These are phyloP conservation scores for Selaginella tamariscina DNA, from an alignment of 75 land plant species.

Conservation along the genomic window DNA sequence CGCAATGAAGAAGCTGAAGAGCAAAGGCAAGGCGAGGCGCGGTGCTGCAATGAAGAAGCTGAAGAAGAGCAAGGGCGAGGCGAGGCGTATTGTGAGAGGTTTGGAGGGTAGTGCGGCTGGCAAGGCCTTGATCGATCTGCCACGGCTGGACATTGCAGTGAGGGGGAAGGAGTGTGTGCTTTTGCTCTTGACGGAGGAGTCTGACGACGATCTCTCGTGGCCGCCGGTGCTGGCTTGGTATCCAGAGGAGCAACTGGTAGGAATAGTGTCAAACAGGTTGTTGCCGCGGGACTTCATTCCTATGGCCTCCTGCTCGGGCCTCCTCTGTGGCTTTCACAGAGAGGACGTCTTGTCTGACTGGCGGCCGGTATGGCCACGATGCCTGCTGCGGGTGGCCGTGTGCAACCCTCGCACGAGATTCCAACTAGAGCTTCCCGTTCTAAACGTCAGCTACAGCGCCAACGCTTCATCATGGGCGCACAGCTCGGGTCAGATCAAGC, in stretches of 20 bases:
- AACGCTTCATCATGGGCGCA: background rate
- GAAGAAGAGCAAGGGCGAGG: background rate
- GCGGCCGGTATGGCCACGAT: background rate
- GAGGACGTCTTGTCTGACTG: slow-evolving; percentile 3
- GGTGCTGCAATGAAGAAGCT: slow-evolving; percentile 3
- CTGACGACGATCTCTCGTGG: slow-evolving; percentile 4
- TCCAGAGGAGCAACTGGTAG: slow-evolving; percentile 3
- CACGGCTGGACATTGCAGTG: slow-evolving; percentile 1
- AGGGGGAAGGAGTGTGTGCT: slow-evolving; percentile 4
- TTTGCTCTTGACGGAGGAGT: slow-evolving; percentile 1
- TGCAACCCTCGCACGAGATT: slow-evolving; percentile 1
- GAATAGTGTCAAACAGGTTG: slow-evolving; percentile 1
- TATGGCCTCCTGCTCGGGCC: slow-evolving; percentile 4
- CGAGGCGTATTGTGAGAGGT: slow-evolving; percentile 1
- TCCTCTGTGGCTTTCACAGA: slow-evolving; percentile 3
- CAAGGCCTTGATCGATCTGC: background rate
- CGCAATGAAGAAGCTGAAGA: background rate
- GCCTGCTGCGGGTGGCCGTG: slow-evolving; percentile 2
- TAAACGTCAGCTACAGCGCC: background rate
- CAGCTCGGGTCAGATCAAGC: background rate
- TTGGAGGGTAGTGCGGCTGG: slow-evolving; percentile 4
- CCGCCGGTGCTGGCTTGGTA: slow-evolving; percentile 4
- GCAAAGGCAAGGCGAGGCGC: background rate
- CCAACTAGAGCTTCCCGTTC: slow-evolving; percentile 1
- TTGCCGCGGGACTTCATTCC: slow-evolving; percentile 4